Base-by-base conservation (phyloP, 1,139 yeast species). In the Lodderomyces margitis region DNA sequence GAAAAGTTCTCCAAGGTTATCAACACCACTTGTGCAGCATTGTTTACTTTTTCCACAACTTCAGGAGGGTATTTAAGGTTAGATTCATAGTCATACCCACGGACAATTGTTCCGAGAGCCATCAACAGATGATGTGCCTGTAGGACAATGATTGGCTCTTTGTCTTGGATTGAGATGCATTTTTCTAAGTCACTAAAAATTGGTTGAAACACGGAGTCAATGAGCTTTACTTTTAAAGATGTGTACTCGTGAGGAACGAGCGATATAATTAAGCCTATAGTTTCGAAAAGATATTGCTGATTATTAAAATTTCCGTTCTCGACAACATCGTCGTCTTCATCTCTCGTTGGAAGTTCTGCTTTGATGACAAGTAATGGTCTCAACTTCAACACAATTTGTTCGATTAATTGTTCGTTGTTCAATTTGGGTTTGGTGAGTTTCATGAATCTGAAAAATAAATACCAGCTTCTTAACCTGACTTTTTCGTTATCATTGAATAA, bases 391-490 rank as follows among this genome's bases (percentile, higher is more conserved):
- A 70, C 54, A 66, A 80, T 43, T 58, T 58, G 56, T 39, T 58
- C 71, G 28, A 69, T 57, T 32, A 66, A 61, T 7, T 55, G 47
- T 38, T 57, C 64, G 35, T 57, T 51, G 34, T 43, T 66, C 42
- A 78, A 66, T 15, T 54, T 52, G 23, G 91, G 88, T 56, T 82
- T 85, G 2, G 92, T 83, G 37, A 83, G 66, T 58, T 86, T 88
- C 52, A 91, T 74, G 55, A 89, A 87, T 57, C 95, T 78, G 56
- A 83, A 83, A 52, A 92, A 87, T 48, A 91, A 68, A 59, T 88
- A 92, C 96, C 98, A 92, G 39, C 94, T 75, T 60, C 98, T 80
- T 45, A 81, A 73, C 54, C 91, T 81, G 9, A 91, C 96, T 48
- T 80, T 82, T 45, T 78, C 83, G 48, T 75, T 72, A 3, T 74